These are phyloP conservation scores for Vanrija sp. DNA, from an alignment of 1,284 basidiomycete species.

Conservation along the genomic window DNA sequence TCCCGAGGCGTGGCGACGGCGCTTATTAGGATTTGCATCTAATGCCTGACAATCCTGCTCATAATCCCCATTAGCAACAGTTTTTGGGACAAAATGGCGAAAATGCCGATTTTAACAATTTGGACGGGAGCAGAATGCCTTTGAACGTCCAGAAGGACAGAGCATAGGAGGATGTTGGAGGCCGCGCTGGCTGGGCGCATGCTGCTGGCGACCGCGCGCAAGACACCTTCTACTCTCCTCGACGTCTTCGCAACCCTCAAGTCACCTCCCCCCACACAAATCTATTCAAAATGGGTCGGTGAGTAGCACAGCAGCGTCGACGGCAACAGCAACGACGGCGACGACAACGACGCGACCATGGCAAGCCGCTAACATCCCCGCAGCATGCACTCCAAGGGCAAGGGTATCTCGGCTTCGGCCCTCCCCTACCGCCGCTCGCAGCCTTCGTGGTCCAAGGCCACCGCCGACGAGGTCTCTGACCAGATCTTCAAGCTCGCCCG, in stretches of 20 bases:
- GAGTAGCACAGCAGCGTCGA: neutral
- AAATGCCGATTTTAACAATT: too few species aligned
- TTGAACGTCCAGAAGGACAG: too few species aligned
- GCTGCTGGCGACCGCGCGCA: neutral
- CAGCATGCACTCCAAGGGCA: slow-evolving; percentile 93
- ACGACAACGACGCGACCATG: neutral
- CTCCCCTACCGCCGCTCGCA: slow-evolving; percentile 95
- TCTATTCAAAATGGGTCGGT: neutral
- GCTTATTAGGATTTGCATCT: too few species aligned
- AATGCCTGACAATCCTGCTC: too few species aligned
- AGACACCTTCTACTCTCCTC: neutral
- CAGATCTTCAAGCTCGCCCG: slow-evolving; percentile 96
- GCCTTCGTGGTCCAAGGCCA: slow-evolving; percentile 95
- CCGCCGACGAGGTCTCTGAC: slow-evolving; percentile 90
- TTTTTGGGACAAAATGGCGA: too few species aligned
- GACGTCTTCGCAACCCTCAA: neutral
- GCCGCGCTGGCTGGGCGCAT: too few species aligned
- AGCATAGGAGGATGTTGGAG: too few species aligned
- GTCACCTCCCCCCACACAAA: neutral
- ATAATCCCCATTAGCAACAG: too few species aligned
- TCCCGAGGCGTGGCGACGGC: too few species aligned
- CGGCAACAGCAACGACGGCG: neutral
- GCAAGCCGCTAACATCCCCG: neutral
- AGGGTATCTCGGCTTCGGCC: slow-evolving; percentile 98
- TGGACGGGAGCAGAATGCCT: too few species aligned